Base-by-base conservation (phyloP, 2,329 filamentous ascomycete genomes). In the Magnaporthiopsis rhizophila region DNA sequence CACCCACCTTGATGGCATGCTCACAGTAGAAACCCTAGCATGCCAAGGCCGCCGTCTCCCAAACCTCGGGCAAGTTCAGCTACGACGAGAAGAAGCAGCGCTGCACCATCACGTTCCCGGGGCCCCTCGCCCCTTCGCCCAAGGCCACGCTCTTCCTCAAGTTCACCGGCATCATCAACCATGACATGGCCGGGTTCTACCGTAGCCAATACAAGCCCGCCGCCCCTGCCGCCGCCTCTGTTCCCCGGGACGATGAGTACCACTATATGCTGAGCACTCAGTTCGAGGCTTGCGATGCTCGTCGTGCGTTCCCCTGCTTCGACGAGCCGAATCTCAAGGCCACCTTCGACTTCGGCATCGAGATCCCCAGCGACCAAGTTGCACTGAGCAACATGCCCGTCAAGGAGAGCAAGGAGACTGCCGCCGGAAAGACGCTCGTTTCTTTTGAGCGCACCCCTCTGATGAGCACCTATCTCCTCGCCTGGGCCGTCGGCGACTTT, bases 121-220 rank as follows among this genome's bases (percentile, higher is more conserved):
- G 69, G 30, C 73, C 90, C 68, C 80, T 97, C 45, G 83, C 88
- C 24, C 80, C 84, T 38, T 83, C 88, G 30, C 81, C 87, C 66
- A 86, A 90, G 73, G 88, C 89, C 30, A 88, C 71, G 86, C 85
- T 70, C 63, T 75, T 75, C 50, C 77, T 83, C 65, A 74, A 75
- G 59, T 97, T 96, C 77, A 88, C 85, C 12, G 92, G 92, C 57
- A 83, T 82, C 58, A 80, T 97, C 72, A 97, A 96, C 76, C 91
- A 96, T 75, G 94, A 95, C 78, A 96, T 98, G 92, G 93, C 93
- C 61, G 94, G 94, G 61, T 98, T 98, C 84, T 98, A 98, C 79
- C 87, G 90, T 67, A 74, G 72, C 63, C 74, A 95, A 79, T 99
- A 99, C 79, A 96, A 92, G 81, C 91, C 93, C 15, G 79, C 84